These are phyloP conservation scores for Cyberlindnera samutprakarnensis DNA, from an alignment of 805 yeast species.

Conservation along the genomic window DNA sequence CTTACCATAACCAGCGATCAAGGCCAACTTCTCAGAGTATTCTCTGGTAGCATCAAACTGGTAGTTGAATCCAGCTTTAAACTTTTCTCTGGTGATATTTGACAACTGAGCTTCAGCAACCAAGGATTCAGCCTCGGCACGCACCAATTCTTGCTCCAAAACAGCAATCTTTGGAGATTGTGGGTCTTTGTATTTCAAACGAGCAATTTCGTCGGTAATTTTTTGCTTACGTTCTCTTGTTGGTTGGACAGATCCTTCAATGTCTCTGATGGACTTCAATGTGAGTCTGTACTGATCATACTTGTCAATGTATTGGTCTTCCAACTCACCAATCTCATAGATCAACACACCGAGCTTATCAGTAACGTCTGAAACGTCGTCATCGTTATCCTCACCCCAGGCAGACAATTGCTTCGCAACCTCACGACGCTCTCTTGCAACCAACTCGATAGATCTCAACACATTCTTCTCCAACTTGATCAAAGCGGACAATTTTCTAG, in stretches of 20 bases:
- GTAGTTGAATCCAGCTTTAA: conserved; percentile 95
- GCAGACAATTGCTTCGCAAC: conserved; percentile 95
- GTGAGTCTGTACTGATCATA: conserved; percentile 98
- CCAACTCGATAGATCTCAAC: conserved; percentile 88
- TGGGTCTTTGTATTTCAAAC: conserved; percentile 97
- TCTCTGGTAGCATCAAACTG: conserved; percentile 95
- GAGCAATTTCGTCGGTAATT: conserved; percentile 96
- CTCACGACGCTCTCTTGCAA: conserved; percentile 88
- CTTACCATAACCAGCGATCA: conserved; percentile 98
- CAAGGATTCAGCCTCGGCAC: conserved; percentile 98
- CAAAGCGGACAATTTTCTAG: conserved; percentile 84
- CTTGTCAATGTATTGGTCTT: conserved; percentile 96
- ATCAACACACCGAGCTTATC: conserved; percentile 95
- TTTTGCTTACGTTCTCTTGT: conserved; percentile 97
- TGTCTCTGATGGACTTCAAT: conserved; percentile 88
- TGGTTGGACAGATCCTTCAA: conserved; percentile 97
- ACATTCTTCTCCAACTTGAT: conserved; percentile 96
- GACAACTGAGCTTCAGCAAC: conserved; percentile 99
- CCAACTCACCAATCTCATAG: conserved; percentile 95
- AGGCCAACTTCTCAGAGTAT: conserved; percentile 90
- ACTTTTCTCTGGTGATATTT: conserved; percentile 95
- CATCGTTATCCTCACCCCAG: conserved; percentile 98
- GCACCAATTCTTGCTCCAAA: conserved; percentile 95
- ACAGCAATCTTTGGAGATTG: conserved; percentile 93
- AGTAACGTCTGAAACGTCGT: conserved; percentile 93